Percentiles rank a stretch among this genome's conserved stretches.
Conservation (phyloP, 805 yeast species). For the Myxozyma kluyveri region DNA sequence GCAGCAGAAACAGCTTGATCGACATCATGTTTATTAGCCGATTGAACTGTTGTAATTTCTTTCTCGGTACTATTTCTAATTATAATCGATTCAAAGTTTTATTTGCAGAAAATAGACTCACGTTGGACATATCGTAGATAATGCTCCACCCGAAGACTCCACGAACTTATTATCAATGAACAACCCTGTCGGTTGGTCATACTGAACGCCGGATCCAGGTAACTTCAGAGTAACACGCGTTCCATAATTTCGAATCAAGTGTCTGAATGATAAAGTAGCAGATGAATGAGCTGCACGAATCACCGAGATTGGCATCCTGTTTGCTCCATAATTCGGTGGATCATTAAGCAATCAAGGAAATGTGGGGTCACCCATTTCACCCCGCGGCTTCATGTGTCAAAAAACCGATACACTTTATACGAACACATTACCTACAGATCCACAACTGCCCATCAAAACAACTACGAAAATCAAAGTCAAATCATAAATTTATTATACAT, state of each 20-base stretch:
- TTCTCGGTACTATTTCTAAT: slow-evolving; percentile 4
- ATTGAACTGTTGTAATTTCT: slow-evolving; percentile 1
- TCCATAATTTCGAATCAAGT: background rate
- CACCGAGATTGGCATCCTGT: no score
- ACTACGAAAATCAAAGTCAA: no score
- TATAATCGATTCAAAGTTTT: background rate
- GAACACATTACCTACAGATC: no score
- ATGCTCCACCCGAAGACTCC: slow-evolving; percentile 53
- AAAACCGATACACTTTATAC: no score
- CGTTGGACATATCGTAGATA: slow-evolving; percentile 37
- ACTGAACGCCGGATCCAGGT: slow-evolving; percentile 63
- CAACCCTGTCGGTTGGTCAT: slow-evolving; percentile 81
- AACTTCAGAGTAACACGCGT: slow-evolving; percentile 40
- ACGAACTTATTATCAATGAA: slow-evolving; percentile 85
- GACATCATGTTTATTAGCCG: slow-evolving; percentile 14
- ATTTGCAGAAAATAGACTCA: background rate
- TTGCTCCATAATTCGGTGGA: no score
- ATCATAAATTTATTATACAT: no score
- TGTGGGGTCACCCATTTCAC: no score
- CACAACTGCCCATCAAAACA: no score
- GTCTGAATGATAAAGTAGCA: no score
- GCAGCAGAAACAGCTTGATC: slow-evolving; percentile 18
- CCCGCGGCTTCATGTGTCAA: no score
- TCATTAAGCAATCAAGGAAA: no score
- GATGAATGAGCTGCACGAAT: no score